Percentiles rank a stretch among this genome's conserved stretches.
Conservation (phyloP, 208 protist genomes). For the Angomonas deanei region DNA sequence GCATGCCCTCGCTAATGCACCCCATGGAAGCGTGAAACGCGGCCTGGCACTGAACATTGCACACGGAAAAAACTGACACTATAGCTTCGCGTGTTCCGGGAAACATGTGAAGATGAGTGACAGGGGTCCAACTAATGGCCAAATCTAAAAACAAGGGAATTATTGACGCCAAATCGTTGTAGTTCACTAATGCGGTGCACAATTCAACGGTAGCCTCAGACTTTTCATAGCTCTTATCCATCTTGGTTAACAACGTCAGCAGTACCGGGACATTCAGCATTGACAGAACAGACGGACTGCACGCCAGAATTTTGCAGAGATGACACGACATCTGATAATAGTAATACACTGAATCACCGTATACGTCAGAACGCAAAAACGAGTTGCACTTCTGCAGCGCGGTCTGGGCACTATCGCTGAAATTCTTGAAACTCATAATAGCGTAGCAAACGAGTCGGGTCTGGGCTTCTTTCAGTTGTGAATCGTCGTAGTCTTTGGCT, state of each 20-base stretch:
- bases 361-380: slow-evolving; percentile 64
- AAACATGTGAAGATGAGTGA: slow-evolving; percentile 11
- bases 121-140: slow-evolving; percentile 60
- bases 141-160: slow-evolving; percentile 41
- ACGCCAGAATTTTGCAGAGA: slow-evolving; percentile 38
- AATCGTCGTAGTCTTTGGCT: slow-evolving; percentile 31
- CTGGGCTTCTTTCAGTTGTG: slow-evolving; percentile 30
- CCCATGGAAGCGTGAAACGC: neutral
- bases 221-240: slow-evolving; percentile 58
- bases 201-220: slow-evolving; percentile 69
- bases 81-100: slow-evolving; percentile 39
- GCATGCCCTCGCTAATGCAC: neutral
- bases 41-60: neutral
- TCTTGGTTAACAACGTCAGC: slow-evolving; percentile 46
- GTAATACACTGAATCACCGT: slow-evolving; percentile 50
- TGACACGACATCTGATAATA: slow-evolving; percentile 69
- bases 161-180: slow-evolving; percentile 23
- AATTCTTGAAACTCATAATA: neutral
- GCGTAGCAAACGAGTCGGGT: slow-evolving; percentile 18
- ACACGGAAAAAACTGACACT: neutral
- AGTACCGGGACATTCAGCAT: slow-evolving; percentile 43
- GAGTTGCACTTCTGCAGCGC: slow-evolving; percentile 41
- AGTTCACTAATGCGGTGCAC: slow-evolving; percentile 27
- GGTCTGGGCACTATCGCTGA: neutral
- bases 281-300: slow-evolving; percentile 19